Percentiles rank a stretch among this genome's conserved stretches.
Conservation (phyloP, 2,329 filamentous ascomycete species). For the Ceratocystis lukuohia region DNA sequence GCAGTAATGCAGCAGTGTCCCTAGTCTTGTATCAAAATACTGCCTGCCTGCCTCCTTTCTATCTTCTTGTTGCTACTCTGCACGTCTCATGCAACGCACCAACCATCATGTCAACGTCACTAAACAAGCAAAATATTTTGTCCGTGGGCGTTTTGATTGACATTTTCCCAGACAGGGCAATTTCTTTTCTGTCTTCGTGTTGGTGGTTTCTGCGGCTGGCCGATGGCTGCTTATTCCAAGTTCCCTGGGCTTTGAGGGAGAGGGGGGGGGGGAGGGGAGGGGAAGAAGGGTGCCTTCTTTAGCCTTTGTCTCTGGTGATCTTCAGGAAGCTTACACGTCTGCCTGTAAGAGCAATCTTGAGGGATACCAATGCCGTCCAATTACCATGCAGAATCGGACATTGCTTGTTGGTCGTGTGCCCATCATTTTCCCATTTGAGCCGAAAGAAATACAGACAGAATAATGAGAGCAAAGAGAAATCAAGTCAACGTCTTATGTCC, state of each 20-base stretch:
- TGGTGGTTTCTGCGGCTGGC: no score
- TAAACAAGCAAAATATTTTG: neutral
- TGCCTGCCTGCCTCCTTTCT: neutral
- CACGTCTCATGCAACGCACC: conserved; percentile 5
- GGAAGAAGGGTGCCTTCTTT: no score
- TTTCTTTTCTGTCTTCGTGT: neutral
- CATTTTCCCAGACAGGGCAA: neutral
- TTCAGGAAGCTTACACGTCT: neutral
- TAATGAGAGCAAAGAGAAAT: neutral
- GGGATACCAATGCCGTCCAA: neutral
- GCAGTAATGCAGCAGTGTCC: neutral
- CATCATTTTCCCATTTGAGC: neutral
- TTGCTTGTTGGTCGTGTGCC: neutral
- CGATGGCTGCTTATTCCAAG: no score
- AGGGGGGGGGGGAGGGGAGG: no score
- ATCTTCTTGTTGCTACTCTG: neutral
- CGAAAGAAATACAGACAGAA: neutral
- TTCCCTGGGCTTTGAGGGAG: no score
- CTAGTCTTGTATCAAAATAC: neutral
- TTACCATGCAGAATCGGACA: neutral
- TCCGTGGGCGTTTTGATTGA: neutral
- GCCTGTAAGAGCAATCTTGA: neutral
- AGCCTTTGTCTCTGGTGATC: no score
- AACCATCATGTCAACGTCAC: conserved; percentile 3
- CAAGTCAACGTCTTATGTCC: neutral